Conservation (phyloP, 2,329 filamentous ascomycete species). For the Sarocladiaceae sp. region DNA sequence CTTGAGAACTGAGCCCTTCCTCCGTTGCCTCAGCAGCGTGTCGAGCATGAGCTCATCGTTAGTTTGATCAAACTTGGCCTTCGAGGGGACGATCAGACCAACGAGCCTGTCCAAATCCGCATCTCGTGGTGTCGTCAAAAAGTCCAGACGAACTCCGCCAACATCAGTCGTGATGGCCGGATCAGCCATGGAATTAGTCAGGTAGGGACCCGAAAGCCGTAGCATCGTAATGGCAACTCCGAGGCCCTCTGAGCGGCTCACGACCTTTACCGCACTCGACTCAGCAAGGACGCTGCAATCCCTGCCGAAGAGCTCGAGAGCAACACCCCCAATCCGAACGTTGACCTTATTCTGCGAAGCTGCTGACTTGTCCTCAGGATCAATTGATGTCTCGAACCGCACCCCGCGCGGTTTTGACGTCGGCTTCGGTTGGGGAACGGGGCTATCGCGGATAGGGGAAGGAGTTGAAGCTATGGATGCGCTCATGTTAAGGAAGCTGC, state of each 20-base stretch:
- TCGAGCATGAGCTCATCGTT: constrained; percentile 95
- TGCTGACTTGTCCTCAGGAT: constrained; percentile 39
- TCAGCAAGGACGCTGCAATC: constrained; percentile 68
- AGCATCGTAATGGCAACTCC: constrained; percentile 70
- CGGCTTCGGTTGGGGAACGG: constrained; percentile 26
- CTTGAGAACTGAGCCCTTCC: constrained; percentile 78
- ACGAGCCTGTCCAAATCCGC: constrained; percentile 76
- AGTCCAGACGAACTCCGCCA: constrained; percentile 64
- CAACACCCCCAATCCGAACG: constrained; percentile 67
- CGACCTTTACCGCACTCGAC: constrained; percentile 75
- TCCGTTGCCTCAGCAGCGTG: constrained; percentile 76
- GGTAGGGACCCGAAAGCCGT: constrained; percentile 65
- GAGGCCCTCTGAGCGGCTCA: constrained; percentile 66
- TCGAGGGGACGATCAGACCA: constrained; percentile 83
- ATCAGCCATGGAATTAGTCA: constrained; percentile 43
- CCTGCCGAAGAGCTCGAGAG: constrained; percentile 70
- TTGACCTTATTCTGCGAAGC: constrained; percentile 62
- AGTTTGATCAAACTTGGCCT: constrained; percentile 75
- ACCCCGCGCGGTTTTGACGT: constrained; percentile 47
- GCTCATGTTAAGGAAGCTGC: constrained; percentile 82
- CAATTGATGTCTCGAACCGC: constrained; percentile 48
- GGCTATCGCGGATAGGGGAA: constrained; percentile 34
- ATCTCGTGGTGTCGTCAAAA: constrained; percentile 65
- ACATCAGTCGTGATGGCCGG: constrained; percentile 59
- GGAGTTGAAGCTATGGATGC: constrained; percentile 73